Evolutionary conservation across 352 stramenopile species (phyloP), one percentile per base, ranked within the genome.

Genomic region (Globisporangium takayamanum): DNA sequence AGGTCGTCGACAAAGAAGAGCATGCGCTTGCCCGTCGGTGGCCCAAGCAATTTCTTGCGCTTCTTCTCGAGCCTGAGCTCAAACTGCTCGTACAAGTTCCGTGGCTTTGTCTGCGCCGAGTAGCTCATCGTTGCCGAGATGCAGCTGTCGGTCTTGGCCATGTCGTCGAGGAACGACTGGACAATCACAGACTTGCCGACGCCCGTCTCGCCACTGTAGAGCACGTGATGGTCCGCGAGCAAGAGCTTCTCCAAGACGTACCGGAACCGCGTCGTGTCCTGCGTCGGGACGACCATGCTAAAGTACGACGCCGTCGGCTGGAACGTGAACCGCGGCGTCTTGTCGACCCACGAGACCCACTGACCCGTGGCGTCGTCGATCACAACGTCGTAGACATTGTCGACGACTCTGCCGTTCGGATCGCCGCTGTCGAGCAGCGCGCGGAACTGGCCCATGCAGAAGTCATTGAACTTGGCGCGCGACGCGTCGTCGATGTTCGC

Each of bases 121-220:
- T 95, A 97, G 18, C 84, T 90, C 78, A 97, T 95, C 0, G 88
- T 96, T 4, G 80, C 79, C 0, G 78, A 73, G 41, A 96, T 89
- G 44, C 79, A 92, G n/a, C 57, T 66, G 48, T 95, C 88, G 1
- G 75, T 85, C 52, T 94, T 88, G 20, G 78, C 78, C 70, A 97
- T 90, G 22, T 94, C 80, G 30, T 96, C 84, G 1, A 98, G 62
- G 49, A 97, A 96, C 4, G 79, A 88, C 53, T 94, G 84, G 10
- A 97, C 84, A 54, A 98, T 93, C 12, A 97, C 87, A 0, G 81
- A 96, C 66, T 98, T 98, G n/a, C 92, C 91, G 2, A 97, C 90
- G 22, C 92, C 92, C 22, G 91, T 97, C 47, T 97, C 88, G 8
- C 88, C 91, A 50, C 87, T 96, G 51, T 96, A 93, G 1, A 97